These are phyloP conservation scores for Neoboletus subvelutipes DNA, from an alignment of 768 basidiomycete genomes.

Conservation along the genomic window DNA sequence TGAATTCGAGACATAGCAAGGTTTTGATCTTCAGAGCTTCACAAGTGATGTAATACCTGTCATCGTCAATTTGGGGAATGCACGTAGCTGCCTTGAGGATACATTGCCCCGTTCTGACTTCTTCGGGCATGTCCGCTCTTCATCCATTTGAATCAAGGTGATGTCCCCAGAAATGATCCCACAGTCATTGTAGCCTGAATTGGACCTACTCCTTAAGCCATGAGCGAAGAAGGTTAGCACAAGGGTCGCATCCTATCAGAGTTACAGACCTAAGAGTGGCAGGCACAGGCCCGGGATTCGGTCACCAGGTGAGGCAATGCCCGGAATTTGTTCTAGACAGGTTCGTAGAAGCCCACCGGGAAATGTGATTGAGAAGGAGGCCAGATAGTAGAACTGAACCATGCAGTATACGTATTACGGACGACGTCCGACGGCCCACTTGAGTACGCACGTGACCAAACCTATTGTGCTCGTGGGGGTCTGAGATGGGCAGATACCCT, in stretches of 20 bases:
- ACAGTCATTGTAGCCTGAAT: background rate
- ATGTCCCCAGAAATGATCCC: background rate
- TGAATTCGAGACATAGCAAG: background rate
- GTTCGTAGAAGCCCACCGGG: background rate
- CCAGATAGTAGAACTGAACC: background rate
- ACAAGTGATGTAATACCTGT: background rate
- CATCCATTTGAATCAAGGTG: background rate
- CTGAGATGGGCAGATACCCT: no score
- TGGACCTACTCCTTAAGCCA: background rate
- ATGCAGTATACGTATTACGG: no score
- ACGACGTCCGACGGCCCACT: no score
- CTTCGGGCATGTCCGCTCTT: background rate
- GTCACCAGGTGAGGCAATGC: background rate
- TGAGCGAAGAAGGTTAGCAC: background rate
- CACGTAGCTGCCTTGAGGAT: background rate
- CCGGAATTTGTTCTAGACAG: background rate
- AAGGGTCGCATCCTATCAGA: background rate
- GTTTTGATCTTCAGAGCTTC: background rate
- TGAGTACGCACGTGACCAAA: no score
- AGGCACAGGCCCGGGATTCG: background rate
- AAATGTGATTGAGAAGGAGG: background rate
- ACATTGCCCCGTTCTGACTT: constrained; percentile 13
- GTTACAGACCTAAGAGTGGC: background rate
- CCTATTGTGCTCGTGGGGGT: no score
- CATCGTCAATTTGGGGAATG: background rate